phyloP scores from a whole-genome alignment of 2,329 filamentous ascomycete species.

The Chalaropsis ovoidea region DNA sequence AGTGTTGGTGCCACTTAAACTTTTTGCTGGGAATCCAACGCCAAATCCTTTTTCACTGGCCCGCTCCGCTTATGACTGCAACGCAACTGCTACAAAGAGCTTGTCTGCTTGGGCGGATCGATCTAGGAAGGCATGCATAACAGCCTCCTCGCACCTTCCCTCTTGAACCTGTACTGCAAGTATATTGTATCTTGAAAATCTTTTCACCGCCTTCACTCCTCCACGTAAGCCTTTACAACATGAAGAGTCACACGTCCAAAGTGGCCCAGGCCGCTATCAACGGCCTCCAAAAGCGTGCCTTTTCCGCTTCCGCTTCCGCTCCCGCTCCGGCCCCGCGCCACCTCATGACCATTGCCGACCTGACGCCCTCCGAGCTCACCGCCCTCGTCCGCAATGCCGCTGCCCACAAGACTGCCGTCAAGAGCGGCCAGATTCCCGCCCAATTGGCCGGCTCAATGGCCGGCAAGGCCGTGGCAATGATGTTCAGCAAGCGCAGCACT shows the following conservation, averaged over 20 bases:
- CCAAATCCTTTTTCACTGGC: conserved; percentile 8
- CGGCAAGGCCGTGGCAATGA: conserved; percentile 80
- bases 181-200: neutral
- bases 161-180: neutral
- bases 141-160: neutral
- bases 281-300: conserved; percentile 37
- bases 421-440: conserved; percentile 52
- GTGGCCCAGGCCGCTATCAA: conserved; percentile 32
- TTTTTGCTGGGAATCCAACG: neutral
- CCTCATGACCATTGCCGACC: conserved; percentile 81
- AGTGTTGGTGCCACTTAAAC: neutral
- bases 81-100: neutral
- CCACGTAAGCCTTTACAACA: conserved; percentile 26
- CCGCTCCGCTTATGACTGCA: conserved; percentile 10
- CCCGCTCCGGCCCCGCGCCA: conserved; percentile 52
- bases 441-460: conserved; percentile 52
- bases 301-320: conserved; percentile 37
- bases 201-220: neutral
- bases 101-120: neutral
- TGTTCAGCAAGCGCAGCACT: conserved; percentile 94
- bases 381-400: conserved; percentile 74
- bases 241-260: conserved; percentile 33
- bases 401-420: conserved; percentile 65
- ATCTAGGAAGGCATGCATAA: neutral
- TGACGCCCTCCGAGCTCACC: conserved; percentile 68